Conservation (phyloP, 2,329 filamentous ascomycete genomes). For the Plenodomus biglobosus region DNA sequence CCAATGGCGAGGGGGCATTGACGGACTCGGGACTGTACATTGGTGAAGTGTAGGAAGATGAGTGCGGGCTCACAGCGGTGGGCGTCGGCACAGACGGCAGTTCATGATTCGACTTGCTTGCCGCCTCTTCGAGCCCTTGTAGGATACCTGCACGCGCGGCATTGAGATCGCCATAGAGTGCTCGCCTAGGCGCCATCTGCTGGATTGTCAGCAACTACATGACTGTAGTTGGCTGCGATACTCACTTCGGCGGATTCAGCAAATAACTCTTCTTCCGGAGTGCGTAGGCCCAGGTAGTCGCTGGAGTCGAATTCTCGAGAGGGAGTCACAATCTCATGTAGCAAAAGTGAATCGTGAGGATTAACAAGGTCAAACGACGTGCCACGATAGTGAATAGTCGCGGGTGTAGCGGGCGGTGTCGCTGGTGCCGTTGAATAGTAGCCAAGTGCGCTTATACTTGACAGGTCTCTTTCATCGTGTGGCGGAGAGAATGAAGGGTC, state of each 20-base stretch:
- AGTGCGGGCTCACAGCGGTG: constrained; percentile 29
- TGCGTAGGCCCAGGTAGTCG: constrained; percentile 32
- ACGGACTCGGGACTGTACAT: constrained; percentile 27
- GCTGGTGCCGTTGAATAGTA: constrained; percentile 33
- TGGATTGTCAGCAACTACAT: constrained; percentile 1
- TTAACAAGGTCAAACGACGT: constrained; percentile 46
- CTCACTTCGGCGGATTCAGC: constrained; percentile 22
- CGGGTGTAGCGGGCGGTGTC: constrained; percentile 43
- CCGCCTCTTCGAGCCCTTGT: constrained; percentile 20
- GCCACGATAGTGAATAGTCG: constrained; percentile 44
- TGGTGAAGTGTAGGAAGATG: constrained; percentile 32
- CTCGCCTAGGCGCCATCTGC: constrained; percentile 37
- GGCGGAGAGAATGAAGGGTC: constrained; percentile 25
- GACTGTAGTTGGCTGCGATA: not conserved
- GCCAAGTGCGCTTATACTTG: constrained; percentile 23
- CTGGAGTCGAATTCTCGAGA: constrained; percentile 39
- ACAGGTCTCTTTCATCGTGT: constrained; percentile 21
- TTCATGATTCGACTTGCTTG: constrained; percentile 12
- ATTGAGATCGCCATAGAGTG: constrained; percentile 33
- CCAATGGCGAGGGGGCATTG: constrained; percentile 22
- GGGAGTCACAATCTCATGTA: constrained; percentile 43
- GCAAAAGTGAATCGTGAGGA: constrained; percentile 40
- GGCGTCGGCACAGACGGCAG: constrained; percentile 31
- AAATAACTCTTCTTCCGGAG: constrained; percentile 28
- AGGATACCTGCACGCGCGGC: constrained; percentile 36